Base-by-base conservation (phyloP, 495 filamentous ascomycete genomes). In the Massariosphaeria phaeospora region DNA sequence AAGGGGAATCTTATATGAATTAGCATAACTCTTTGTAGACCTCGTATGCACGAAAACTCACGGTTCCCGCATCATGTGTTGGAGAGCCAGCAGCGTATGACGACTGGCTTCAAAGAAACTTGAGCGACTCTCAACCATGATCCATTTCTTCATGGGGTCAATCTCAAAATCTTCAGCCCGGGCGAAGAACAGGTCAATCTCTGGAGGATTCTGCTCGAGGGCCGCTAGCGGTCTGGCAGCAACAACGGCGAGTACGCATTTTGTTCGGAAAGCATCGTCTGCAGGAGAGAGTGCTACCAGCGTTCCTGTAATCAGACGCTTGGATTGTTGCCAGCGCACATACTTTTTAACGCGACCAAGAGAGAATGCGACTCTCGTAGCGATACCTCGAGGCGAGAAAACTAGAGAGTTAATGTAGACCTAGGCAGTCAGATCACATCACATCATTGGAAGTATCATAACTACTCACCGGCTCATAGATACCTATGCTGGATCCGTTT, bases 281-380 rank as follows among this genome's bases (percentile, higher is more conserved):
- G 69, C 73, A 0, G 85, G 80, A 0, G 83, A 82, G 1, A 96
- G 61, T 2, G 82, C 89, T 21, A 96, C 81, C 2, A 94, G 60
- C 0, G 77, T 76, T 0, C 89, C 89, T 0, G 81, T 72, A 2
- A 82, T 75, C 8, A 95, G 73, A 0, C 90, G 79, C 48, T 82
- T 85, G 0, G 85, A 87, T 45, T 89, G 81, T 20, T 79, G 71
- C 90, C 90, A 96, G 0, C 78, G 72, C 29, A 96, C 83, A n/a
- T 71, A 76, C 58, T 84, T 88, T 4, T 73, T 77, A 0, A 83
- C 78, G 31, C 85, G 76, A 33, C 71, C 66, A 0, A 84, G 79
- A 0, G 86, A 89, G 64, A 96, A 94, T 12, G 77, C 78, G 12
- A 93, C 68, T 27, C 84, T 79, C 33, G 77, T 76, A 15, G 84